Evolutionary conservation across 805 yeast species (phyloP), one percentile per base, ranked within the genome.

Genomic region (Cyberlindnera bimundalis): DNA sequence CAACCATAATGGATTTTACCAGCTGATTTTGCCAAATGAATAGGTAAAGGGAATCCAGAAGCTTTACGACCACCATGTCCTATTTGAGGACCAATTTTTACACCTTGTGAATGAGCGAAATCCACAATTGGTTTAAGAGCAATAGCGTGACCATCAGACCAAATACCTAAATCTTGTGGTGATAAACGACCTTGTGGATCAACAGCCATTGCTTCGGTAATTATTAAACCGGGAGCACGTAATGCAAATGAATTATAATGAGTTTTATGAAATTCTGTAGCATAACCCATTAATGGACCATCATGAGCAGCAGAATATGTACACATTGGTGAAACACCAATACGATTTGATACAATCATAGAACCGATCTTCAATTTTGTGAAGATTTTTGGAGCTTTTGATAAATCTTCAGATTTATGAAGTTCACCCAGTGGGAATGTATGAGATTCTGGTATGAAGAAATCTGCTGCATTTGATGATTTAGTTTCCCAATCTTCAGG

Each of bases 321-420:
- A 52, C 79, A 72, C 79, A 76, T 73, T 33, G 80, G 80, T 1
- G 81, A 67, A 16, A 77, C 76, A 36, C 78, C 78, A 21, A 76
- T 54, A 45, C 84, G 62, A 55, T 79, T 79, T 12, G 65, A 68
- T 16, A 78, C 33, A 3, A 32, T 24, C 29, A 47, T 37, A 29
- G 35, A 33, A 24, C 51, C 52, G 35, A 55, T 50, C 25, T 28
- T 47, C 9, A 53, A 13, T 11, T 56, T 56, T 4, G 38, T 31
- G 45, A 55, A 55, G 7, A 55, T 34, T 27, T 43, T 41, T 13
- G 59, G 58, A 1, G 48, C 35, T 20, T 30, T 29, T 17, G 41
- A 5, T 25, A 18, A 14, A 25, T 37, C 42, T 16, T 45, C 42
- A 2, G 48, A 45, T 8, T 14, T 32, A 30, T 40, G 48, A 6